Percentiles rank a stretch among this genome's conserved stretches.
These are phyloP conservation scores for Wallacemonas sp. DNA, from an alignment of 208 protist genomes.

Conservation along the genomic window DNA sequence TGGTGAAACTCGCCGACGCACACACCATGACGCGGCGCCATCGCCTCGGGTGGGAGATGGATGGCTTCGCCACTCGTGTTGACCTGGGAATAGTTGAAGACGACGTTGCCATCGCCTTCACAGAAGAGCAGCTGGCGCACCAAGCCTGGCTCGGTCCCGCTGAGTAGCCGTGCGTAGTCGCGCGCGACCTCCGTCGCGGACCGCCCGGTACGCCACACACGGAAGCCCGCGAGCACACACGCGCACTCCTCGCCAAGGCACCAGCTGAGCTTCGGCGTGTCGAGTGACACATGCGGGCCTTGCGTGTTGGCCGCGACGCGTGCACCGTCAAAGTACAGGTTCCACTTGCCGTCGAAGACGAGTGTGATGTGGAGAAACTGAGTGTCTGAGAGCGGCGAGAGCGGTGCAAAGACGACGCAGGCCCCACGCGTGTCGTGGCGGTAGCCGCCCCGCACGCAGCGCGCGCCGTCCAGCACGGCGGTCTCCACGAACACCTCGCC, in stretches of 20 bases:
- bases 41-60: slow-evolving; percentile 15
- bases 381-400: slow-evolving; percentile 57
- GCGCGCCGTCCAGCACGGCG: slow-evolving; percentile 68
- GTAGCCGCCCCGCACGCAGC: slow-evolving; percentile 84
- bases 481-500: slow-evolving; percentile 92
- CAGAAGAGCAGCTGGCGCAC: slow-evolving; percentile 80
- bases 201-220: slow-evolving; percentile 76
- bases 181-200: slow-evolving; percentile 64
- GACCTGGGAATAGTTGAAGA: slow-evolving; percentile 65
- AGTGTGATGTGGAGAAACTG: slow-evolving; percentile 82
- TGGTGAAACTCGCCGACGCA: slow-evolving; percentile 49
- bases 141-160: slow-evolving; percentile 73
- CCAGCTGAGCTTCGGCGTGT: slow-evolving; percentile 77
- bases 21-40: slow-evolving; percentile 52
- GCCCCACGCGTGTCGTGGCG: slow-evolving; percentile 83
- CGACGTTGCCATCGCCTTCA: slow-evolving; percentile 84
- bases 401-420: slow-evolving; percentile 69
- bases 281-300: slow-evolving; percentile 74
- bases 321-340: slow-evolving; percentile 77
- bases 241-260: slow-evolving; percentile 73
- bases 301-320: slow-evolving; percentile 66
- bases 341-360: slow-evolving; percentile 89
- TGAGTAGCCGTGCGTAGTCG: slow-evolving; percentile 67
- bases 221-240: slow-evolving; percentile 75
- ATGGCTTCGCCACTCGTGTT: slow-evolving; percentile 11